These are phyloP conservation scores for Chalciporus sp. DNA, from an alignment of 1,284 basidiomycete species.

Conservation along the genomic window DNA sequence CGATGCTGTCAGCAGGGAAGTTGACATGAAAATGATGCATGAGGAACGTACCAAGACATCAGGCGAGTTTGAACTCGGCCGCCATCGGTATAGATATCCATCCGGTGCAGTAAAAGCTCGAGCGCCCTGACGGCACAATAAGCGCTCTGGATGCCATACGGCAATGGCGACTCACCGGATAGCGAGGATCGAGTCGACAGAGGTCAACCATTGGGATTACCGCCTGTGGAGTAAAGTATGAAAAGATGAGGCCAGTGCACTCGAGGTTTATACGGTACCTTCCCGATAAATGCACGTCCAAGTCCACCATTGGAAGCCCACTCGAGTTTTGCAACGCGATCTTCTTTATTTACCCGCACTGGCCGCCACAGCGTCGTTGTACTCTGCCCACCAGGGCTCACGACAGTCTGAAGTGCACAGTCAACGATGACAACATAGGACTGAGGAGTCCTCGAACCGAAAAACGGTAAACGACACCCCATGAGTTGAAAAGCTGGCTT, in stretches of 20 bases:
- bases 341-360: slow-evolving; percentile 78
- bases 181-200: too few species aligned
- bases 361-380: slow-evolving; percentile 76
- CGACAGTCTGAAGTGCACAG: slow-evolving; percentile 54
- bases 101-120: too few species aligned
- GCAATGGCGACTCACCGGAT: too few species aligned
- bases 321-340: slow-evolving; percentile 82
- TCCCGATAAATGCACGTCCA: too few species aligned
- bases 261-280: neutral
- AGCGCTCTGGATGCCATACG: too few species aligned
- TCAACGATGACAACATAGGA: slow-evolving; percentile 20
- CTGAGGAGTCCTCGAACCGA: slow-evolving; percentile 47
- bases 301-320: slow-evolving; percentile 50
- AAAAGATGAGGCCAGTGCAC: neutral
- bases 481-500: slow-evolving; percentile 77
- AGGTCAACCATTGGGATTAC: slow-evolving; percentile 9
- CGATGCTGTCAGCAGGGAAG: too few species aligned
- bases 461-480: slow-evolving; percentile 81
- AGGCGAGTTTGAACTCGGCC: too few species aligned
- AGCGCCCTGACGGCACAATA: too few species aligned
- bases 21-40: neutral
- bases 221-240: too few species aligned
- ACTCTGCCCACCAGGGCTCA: slow-evolving; percentile 60
- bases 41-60: neutral
- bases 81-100: too few species aligned